Base-by-base conservation (phyloP, 257 asterid species). In the Gardenia jasminoides region DNA sequence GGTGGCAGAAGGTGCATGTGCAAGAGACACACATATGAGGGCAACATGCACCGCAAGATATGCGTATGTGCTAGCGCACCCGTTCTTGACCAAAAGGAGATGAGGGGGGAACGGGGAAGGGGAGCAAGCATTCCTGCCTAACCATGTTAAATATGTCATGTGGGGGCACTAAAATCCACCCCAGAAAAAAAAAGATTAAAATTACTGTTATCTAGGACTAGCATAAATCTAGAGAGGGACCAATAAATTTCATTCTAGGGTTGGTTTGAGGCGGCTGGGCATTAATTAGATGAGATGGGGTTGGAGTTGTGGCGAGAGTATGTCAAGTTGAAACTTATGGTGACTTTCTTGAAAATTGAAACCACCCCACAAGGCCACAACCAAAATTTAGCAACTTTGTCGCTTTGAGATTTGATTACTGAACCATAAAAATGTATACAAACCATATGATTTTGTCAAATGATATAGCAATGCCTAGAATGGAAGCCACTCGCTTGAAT, bases 1-100 rank as follows among this genome's bases (percentile, higher is more conserved):
- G 89, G 81, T 72, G 48, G 86, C 89, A 85, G 86, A 74, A 59
- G 76, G 54, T 82, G 88, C 93, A 90, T 87, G 93, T 91, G 97
- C 76, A 70, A 66, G 11, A 58, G 30, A 58, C 28, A 62, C 76
- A 80, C 88, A 86, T 36, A 2, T 68, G 88, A 82, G 75, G 17
- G 76, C 85, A 79, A 79, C 90, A 83, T 67, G 78, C 41, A 80
- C 86, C 94, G 89, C 50, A 82, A 90, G 91, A 89, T 91, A 89
- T 85, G 91, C 81, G 74, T 68, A 76, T 84, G 83, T 90, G 90
- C 78, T 59, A 72, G 46, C 82, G 87, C 86, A 86, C 87, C 89
- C 84, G 80, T 61, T 87, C 84, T 87, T 86, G 85, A 88, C 92
- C 85, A 81, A 10, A 36, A 36, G 41, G 41, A 36, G 50, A 0